A percentile compares a stretch with the other conserved stretches of the same genome.
phyloP scores from a whole-genome alignment of 176 grass and related monocot species.

The Eragrostis curvula region DNA sequence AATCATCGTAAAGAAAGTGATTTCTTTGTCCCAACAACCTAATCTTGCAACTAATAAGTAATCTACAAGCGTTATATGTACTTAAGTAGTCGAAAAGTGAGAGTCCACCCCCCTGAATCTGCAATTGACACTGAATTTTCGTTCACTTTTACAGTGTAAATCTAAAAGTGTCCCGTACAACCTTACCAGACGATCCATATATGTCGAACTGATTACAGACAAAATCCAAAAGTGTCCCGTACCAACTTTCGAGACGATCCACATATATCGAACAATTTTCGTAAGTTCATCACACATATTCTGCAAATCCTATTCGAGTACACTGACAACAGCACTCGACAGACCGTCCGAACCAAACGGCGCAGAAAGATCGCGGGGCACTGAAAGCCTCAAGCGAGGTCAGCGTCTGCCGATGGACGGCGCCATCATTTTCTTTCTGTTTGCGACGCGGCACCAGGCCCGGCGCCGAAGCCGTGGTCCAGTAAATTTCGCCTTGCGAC shows the following conservation, averaged over 20 bases:
- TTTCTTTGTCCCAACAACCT: background rate
- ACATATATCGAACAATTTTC: conserved; percentile 1
- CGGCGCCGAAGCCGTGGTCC: conserved; percentile 21
- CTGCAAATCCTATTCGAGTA: background rate
- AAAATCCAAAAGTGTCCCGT: too few relatives aligned
- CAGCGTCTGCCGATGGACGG: background rate
- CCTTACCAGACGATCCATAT: background rate
- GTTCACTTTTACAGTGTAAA: background rate
- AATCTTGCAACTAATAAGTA: background rate
- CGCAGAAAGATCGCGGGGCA: conserved; percentile 18
- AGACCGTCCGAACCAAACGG: background rate
- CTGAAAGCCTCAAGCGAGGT: background rate
- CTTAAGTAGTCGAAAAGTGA: background rate
- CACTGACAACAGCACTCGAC: background rate
- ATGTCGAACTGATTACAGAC: too few relatives aligned
- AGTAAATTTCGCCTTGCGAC: conserved; percentile 12
- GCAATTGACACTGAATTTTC: background rate
- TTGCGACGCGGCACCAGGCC: conserved; percentile 4
- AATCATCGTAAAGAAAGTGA: background rate
- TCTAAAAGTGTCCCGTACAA: background rate
- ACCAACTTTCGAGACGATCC: too few relatives aligned
- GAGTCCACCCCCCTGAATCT: background rate
- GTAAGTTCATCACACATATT: background rate
- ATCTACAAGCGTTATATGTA: background rate
- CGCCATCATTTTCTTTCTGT: conserved; percentile 30